Percentiles rank a stretch among this genome's conserved stretches.
Conservation (phyloP, 108 stramenopile genomes). For the Pseudonitzschia multistriata region DNA sequence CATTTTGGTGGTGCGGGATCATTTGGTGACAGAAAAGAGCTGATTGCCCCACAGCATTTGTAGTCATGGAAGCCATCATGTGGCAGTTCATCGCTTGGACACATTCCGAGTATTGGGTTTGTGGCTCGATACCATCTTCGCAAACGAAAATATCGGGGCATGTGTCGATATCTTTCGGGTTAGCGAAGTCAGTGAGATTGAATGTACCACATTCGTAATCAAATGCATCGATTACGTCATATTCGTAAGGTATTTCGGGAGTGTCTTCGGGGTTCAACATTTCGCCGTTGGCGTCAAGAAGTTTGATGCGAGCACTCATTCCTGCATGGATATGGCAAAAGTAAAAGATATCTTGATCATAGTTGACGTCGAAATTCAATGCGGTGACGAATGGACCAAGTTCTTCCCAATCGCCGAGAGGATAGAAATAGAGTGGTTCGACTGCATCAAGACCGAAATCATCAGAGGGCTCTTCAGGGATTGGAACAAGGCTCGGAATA, state of each 20-base stretch:
- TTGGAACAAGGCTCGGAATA: slow-evolving; percentile 28
- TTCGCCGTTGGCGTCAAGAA: slow-evolving; percentile 51
- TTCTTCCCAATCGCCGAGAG: slow-evolving; percentile 63
- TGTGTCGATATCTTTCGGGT: neutral
- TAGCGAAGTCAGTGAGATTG: slow-evolving; percentile 10
- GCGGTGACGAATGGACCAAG: slow-evolving; percentile 57
- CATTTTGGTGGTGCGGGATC: slow-evolving; percentile 93
- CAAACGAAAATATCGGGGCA: slow-evolving; percentile 16
- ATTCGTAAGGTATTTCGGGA: slow-evolving; percentile 56
- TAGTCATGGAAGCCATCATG: slow-evolving; percentile 73
- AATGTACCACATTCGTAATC: slow-evolving; percentile 79
- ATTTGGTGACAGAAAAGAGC: slow-evolving; percentile 83
- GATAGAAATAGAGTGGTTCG: slow-evolving; percentile 79
- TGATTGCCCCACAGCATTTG: slow-evolving; percentile 20
- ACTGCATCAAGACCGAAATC: slow-evolving; percentile 86
- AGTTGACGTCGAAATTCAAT: slow-evolving; percentile 49
- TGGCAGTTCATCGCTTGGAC: slow-evolving; percentile 77
- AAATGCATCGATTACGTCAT: slow-evolving; percentile 38
- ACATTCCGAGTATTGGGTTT: slow-evolving; percentile 41
- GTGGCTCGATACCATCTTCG: slow-evolving; percentile 1
- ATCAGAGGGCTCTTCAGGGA: slow-evolving; percentile 48
- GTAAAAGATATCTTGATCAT: slow-evolving; percentile 79
- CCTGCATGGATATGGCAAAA: slow-evolving; percentile 73
- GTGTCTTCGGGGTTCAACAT: slow-evolving; percentile 28
- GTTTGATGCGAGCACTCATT: slow-evolving; percentile 58